Base-by-base conservation (phyloP, 148 eudicot genomes). In the Diospyros lotus region DNA sequence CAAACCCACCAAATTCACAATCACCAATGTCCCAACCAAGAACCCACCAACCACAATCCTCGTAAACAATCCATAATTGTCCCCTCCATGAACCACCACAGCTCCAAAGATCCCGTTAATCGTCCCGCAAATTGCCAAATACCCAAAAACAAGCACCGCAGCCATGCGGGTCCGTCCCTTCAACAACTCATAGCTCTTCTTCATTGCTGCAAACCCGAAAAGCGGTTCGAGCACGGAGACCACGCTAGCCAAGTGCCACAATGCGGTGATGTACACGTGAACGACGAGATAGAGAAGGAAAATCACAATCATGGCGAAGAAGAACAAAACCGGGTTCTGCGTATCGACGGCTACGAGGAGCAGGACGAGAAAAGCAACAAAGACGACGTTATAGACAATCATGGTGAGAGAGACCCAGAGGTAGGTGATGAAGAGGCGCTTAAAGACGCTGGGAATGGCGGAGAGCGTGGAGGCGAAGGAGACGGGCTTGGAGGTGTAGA, bases 201-300 rank as follows among this genome's bases (percentile, higher is more conserved):
- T 89, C 97, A 92, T 90, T 0, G 98, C 96, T 0, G 83, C 80
- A n/a, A 85, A 79, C 2, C 98, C 98, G 63, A 87, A 94, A 17
- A 94, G 54, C 0, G 93, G 92, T 80, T 94, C 98, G 2, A 94
- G 87, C 17, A 94, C 97, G 9, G 98, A 94, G 4, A 92, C 80
- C 4, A 94, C 98, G 58, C 93, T 89, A 1, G 97, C 96, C 17
- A 94, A 81, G 51, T 94, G 98, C 98, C 98, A 94, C 18, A 92
- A 64, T 1, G 94, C 97, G 11, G 94, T 92, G 59, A 94, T 89
- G 56, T 92, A 94, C 6, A 94, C 98, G 73, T 94, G 98, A 65
- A 92, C 97, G 10, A 82, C 90, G 0, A 94, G 65, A 52, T 90
- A 94, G 54, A 94, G 63, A 0, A 78, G 53, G 18, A 87, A 85